Evolutionary conservation across 371 early-diverging fungal species (phyloP).

Genomic region (Homolaphlyctis polyrhiza): DNA sequence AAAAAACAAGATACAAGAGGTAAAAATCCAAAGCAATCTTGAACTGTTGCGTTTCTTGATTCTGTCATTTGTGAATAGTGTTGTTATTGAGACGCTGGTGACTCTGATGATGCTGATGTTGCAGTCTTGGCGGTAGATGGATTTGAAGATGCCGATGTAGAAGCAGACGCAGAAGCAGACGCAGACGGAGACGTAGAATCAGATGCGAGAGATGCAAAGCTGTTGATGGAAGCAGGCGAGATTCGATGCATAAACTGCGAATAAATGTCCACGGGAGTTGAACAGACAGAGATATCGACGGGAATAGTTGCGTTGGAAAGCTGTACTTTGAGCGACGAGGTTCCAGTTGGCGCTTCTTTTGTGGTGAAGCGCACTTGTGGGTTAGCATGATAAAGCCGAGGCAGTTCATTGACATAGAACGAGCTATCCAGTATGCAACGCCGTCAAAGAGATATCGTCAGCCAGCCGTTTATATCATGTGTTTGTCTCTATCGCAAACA

Average conservation of each 20-base stretch:
- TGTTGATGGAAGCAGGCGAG: neutral
- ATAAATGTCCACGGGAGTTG: conserved; percentile 2
- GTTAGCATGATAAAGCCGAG: conserved; percentile 12
- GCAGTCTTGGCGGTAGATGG: too few relatives aligned
- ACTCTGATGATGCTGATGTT: too few relatives aligned
- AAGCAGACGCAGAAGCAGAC: too few relatives aligned
- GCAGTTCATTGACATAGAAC: conserved; percentile 22
- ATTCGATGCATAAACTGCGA: neutral
- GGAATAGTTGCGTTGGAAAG: conserved; percentile 4
- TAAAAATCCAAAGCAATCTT: too few relatives aligned
- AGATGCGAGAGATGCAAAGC: neutral
- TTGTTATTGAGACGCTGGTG: too few relatives aligned
- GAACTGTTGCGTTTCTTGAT: too few relatives aligned
- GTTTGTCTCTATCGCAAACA: too few relatives aligned
- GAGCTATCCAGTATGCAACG: too few relatives aligned
- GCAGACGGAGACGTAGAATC: neutral
- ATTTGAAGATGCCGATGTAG: neutral
- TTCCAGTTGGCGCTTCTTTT: neutral
- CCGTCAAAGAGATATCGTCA: neutral
- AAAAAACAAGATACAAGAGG: too few relatives aligned
- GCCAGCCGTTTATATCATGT: neutral
- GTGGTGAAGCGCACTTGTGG: conserved; percentile 15
- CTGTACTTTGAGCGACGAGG: conserved; percentile 7
- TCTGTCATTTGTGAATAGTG: too few relatives aligned
- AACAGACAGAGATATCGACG: conserved; percentile 9